Base-by-base conservation (phyloP, 345 rosid species). In the Garcia nutans region DNA sequence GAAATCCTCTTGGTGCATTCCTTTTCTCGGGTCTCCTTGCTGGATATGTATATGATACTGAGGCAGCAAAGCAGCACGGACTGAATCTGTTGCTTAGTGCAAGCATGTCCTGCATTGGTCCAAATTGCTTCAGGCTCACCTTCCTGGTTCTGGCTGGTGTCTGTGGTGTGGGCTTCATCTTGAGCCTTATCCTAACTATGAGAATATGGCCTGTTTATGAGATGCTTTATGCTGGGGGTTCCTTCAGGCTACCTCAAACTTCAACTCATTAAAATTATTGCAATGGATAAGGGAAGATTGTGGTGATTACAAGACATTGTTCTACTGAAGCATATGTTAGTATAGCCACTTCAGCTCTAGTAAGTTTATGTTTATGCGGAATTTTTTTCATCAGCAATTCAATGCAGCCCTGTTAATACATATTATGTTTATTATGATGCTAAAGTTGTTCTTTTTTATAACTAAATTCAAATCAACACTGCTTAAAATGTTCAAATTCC, bases 1-100 rank as follows among this genome's bases (percentile, higher is more conserved):
- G 94, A 23, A 90, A 90, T 66, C 91, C 94, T 55, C 84, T 88
- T 0, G 92, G 87, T 3, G 92, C 92, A 17, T 85, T 87, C 71
- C 89, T 90, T 57, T 88, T 90, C 84, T 90, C 89, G 0, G 92
- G 90, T 64, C 87, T 90, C 78, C 78, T 90, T 8, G 92, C 90
- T 0, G 92, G 88, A n/a, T 86, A 83, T 70, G 72, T 88, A 52
- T 86, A 88, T 15, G 94, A 90, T 74, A 79, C 61, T 0, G 90
- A 90, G 68, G 90, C 83, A n/a, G 89, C 89, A 60, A 87, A 87
- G 75, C 90, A 88, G 81, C 82, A 77, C 0, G 83, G 82, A 58
- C 28, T 70, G 22, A 26, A 80, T 58, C 64, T 75, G 49, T 7
- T 84, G 69, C 50, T 47, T 17, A 44, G 26, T 74, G 80, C 89